Evolutionary conservation across 2,329 filamentous ascomycete genomes (phyloP), one percentile per base, ranked within the genome.

Genomic region (Dactylonectria estremocensis): DNA sequence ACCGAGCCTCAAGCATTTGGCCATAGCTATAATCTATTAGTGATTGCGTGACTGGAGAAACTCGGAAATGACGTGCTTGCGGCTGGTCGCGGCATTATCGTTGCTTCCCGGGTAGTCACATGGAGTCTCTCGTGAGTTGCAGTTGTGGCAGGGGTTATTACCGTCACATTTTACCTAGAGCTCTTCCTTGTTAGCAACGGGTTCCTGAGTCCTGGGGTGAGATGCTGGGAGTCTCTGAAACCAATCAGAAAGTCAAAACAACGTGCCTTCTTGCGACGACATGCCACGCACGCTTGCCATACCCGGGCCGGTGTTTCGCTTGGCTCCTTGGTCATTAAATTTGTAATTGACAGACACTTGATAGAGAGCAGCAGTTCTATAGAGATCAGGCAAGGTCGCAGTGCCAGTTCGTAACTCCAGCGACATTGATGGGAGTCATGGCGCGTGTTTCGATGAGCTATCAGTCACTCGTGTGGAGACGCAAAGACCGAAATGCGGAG

Each of bases 1-100:
- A 77, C 16, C 72, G 64, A 0, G 69, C 73, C 54, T 77, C 76
- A 7, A 67, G 48, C 33, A 58, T 60, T 14, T 55, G 54, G 18
- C 50, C 53, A 57, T 63, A 63, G 61, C 61, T 63, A 3, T n/a
- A 11, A 22, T 20, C n/a, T 11, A 24, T 61, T 20, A 45, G 49
- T 43, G 37, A 46, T 35, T 43, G 49, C 24, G 35, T 31, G 35
- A 22, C 37, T n/a, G 33, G 22, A 33, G 46, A 50, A 5, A 43
- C 40, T 14, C n/a, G 16, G 3, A n/a, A n/a, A n/a, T 43, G n/a
- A 40, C 43, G 20, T 62, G 55, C 59, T 62, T 62, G 18, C 59
- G 64, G 22, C 64, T 66, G 46, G 33, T 63, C 43, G 64, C 62
- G 22, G 64, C 64, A 61, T 66, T 66, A 18, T 66, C 64, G 22